Base-by-base conservation (phyloP, 2,329 filamentous ascomycete genomes). In the Monosporascus sp. region DNA sequence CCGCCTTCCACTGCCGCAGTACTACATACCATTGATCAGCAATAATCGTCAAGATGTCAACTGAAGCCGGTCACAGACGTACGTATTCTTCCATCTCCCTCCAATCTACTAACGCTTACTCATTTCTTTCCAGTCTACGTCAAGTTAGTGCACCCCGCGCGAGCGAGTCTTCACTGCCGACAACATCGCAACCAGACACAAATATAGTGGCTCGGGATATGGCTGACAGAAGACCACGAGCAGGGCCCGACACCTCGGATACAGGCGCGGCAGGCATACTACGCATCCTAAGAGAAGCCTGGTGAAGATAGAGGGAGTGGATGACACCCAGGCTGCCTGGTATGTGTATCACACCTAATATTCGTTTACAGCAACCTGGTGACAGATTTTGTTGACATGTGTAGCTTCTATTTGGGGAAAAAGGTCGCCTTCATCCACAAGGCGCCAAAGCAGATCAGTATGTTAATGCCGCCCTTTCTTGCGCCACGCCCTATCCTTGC, bases 401-500 rank as follows among this genome's bases (percentile, higher is more conserved):
- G 18, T 44, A 57, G 55, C 39, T 56, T 57, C 49, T 57, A 57
- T 41, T 50, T 57, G 11, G 55, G 55, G 55, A 57, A 57, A 41
- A 57, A 53, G 34, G 47, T 57, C n/a, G 55, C 54, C 18, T 57
- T 57, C 42, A 38, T 57, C 45, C 38, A 57, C n/a, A 56, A 57
- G 46, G 55, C 53, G 6, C 54, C 49, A 31, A 57, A 52, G 18
- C 51, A 57, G 44, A 54, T 49, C 20, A 51, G 55, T 57, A 51
- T 3, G 55, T 56, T 22, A 8, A 47, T 39, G 8, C 8, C 37
- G 17, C 31, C 11, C 38, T 20, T 31, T 24, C 27, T 31, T 31
- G 27, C 27, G 27, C 6, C 27, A 14, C 27, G 27, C 9, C 11
- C 3, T 5, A 5, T 31, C 27, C 27, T 14, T 14, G 27, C 27